Evolutionary conservation across 805 yeast species (phyloP).

Genomic region (Komagataella populi): DNA sequence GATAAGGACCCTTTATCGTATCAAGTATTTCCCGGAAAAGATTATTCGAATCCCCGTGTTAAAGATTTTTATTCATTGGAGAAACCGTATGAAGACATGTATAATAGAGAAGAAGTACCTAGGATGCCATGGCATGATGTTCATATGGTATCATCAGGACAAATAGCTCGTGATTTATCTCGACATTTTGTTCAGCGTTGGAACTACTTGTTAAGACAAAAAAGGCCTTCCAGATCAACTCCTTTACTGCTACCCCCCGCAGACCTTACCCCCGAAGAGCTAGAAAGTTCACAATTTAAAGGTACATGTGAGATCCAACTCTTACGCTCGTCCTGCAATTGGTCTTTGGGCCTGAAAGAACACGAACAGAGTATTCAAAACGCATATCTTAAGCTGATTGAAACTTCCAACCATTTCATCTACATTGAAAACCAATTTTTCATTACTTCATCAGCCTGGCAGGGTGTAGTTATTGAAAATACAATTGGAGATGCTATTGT

Average conservation of each 20-base stretch:
- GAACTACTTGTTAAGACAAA: slow-evolving; percentile 87
- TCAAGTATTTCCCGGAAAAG: slow-evolving; percentile 90
- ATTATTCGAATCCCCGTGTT: slow-evolving; percentile 90
- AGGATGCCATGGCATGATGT: slow-evolving; percentile 99
- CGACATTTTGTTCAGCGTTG: slow-evolving; percentile 96
- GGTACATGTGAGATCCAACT: slow-evolving; percentile 92
- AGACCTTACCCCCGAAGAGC: slow-evolving; percentile 65
- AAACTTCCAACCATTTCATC: slow-evolving; percentile 82
- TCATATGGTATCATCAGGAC: slow-evolving; percentile 91
- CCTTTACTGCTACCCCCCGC: slow-evolving; percentile 90
- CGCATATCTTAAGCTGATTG: slow-evolving; percentile 84
- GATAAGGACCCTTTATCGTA: slow-evolving; percentile 18
- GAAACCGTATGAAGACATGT: slow-evolving; percentile 84
- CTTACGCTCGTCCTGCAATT: slow-evolving; percentile 75
- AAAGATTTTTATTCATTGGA: slow-evolving; percentile 74
- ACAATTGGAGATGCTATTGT: slow-evolving; percentile 93
- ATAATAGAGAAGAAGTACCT: slow-evolving; percentile 67
- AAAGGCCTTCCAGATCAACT: slow-evolving; percentile 87
- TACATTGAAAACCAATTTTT: slow-evolving; percentile 95
- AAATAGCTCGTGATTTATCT: slow-evolving; percentile 82
- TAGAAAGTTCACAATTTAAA: slow-evolving; percentile 40
- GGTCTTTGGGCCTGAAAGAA: slow-evolving; percentile 85
- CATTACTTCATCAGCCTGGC: slow-evolving; percentile 76
- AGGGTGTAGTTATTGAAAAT: slow-evolving; percentile 74
- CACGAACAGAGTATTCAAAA: slow-evolving; percentile 84